Conservation (phyloP, 176 grass and related monocot species). For the Rhynchospora breviuscula region DNA sequence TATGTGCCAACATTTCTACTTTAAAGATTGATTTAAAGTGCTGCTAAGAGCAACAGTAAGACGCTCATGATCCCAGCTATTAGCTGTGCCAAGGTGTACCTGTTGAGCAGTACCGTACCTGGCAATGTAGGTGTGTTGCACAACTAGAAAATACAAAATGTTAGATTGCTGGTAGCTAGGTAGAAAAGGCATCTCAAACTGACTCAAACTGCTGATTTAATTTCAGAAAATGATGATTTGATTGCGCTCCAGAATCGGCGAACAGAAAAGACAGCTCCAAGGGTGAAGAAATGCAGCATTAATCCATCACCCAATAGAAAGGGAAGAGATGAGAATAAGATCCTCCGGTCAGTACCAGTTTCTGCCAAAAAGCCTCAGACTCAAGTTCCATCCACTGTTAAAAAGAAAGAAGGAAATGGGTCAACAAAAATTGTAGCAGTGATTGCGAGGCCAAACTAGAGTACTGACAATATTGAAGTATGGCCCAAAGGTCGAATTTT, state of each 20-base stretch:
- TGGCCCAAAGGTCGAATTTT: not conserved
- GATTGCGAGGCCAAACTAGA: slow-evolving; percentile 6
- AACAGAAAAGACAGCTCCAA: slow-evolving; percentile 20
- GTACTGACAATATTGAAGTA: not conserved
- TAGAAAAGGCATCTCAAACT: not conserved
- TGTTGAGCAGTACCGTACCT: not conserved
- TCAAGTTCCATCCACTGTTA: not conserved
- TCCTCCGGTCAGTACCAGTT: not conserved
- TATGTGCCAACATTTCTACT: no score
- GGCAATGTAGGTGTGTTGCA: not conserved
- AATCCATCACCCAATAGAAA: slow-evolving; percentile 3
- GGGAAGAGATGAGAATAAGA: slow-evolving; percentile 2
- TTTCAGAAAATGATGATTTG: slow-evolving; percentile 46
- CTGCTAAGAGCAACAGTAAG: not conserved
- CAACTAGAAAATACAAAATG: not conserved
- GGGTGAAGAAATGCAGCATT: slow-evolving; percentile 13
- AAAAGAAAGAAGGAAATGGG: not conserved
- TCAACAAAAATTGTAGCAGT: not conserved
- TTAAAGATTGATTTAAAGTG: not conserved
- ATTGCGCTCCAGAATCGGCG: slow-evolving; percentile 34
- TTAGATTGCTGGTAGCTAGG: not conserved
- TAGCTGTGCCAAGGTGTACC: not conserved
- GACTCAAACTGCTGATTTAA: not conserved
- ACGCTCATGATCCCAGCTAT: not conserved
- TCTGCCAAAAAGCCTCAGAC: not conserved